A percentile compares a stretch with the other conserved stretches of the same genome.
Conservation (phyloP, 1,284 basidiomycete species). For the Fomitopsis betulina region DNA sequence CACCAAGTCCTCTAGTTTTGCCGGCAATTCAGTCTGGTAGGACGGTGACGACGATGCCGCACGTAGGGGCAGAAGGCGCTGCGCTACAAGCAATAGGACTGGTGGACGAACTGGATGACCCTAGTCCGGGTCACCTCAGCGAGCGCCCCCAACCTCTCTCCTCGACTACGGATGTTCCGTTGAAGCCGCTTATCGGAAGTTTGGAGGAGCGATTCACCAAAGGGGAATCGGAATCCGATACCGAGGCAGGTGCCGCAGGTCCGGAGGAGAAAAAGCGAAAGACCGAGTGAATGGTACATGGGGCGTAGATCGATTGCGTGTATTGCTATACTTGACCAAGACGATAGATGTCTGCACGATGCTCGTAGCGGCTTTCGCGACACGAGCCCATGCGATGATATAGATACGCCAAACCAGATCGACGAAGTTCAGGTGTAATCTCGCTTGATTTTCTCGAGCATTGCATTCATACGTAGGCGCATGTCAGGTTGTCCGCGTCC, state of each 20-base stretch:
- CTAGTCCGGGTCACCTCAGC: conserved; percentile 75
- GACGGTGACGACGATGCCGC: conserved; percentile 15
- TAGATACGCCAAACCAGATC: neutral
- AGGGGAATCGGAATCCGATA: conserved; percentile 30
- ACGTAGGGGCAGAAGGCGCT: conserved; percentile 22
- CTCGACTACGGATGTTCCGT: conserved; percentile 49
- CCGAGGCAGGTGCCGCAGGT: conserved; percentile 12
- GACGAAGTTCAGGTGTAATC: conserved; percentile 33
- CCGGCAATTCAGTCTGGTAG: conserved; percentile 28
- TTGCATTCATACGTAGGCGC: conserved; percentile 73
- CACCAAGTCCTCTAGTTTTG: conserved; percentile 64
- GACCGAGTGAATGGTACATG: conserved; percentile 11
- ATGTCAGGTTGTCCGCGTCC: conserved; percentile 64
- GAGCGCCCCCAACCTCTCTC: conserved; percentile 70
- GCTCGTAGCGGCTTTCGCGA: neutral
- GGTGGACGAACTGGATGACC: conserved; percentile 81
- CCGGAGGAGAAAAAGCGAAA: conserved; percentile 12
- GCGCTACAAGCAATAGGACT: conserved; percentile 58
- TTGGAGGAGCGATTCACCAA: conserved; percentile 66
- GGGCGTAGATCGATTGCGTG: neutral
- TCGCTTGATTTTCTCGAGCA: conserved; percentile 73
- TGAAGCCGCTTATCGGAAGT: conserved; percentile 47
- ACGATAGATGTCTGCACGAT: neutral
- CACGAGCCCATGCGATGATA: too few relatives aligned
- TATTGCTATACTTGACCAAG: neutral